A percentile compares a stretch with the other conserved stretches of the same genome.
Evolutionary conservation across 352 stramenopile genomes (phyloP).

Genomic region (Blastocystis sp.): DNA sequence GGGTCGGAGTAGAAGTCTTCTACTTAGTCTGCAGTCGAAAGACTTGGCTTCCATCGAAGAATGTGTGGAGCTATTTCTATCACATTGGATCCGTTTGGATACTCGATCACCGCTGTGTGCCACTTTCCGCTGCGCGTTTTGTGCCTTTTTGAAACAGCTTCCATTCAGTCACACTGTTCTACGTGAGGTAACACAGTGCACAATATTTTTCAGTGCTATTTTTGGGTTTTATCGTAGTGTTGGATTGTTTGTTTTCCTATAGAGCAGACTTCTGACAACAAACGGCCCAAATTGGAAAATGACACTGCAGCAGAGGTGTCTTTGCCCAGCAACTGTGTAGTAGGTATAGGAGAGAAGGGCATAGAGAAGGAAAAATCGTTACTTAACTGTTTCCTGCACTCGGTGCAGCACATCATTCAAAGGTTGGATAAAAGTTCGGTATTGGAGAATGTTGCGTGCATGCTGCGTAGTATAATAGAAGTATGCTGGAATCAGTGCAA

Average conservation of each 20-base stretch:
- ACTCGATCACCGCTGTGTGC: not conserved
- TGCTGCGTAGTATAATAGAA: not conserved
- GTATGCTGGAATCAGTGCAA: not conserved
- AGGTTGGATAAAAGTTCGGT: not conserved
- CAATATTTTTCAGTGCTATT: conserved; percentile 10
- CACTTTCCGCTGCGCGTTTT: not conserved
- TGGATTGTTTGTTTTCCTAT: not conserved
- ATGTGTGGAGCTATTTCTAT: not conserved
- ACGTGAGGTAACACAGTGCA: not conserved
- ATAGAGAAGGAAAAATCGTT: not conserved
- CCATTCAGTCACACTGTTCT: not conserved
- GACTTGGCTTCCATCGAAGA: not conserved
- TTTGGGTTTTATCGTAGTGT: not conserved
- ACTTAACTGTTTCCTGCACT: not conserved
- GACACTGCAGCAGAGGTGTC: not conserved
- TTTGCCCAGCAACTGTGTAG: not conserved
- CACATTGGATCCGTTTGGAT: not conserved
- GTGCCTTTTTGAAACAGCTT: not conserved
- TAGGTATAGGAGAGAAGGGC: not conserved
- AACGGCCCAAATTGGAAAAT: not conserved
- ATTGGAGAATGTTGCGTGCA: not conserved
- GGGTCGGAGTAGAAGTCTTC: not conserved
- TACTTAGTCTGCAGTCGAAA: not conserved
- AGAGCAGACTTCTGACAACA: not conserved
- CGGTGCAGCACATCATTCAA: not conserved